These are phyloP conservation scores for Daldinia vernicosa DNA, from an alignment of 495 filamentous ascomycete species.

Conservation along the genomic window DNA sequence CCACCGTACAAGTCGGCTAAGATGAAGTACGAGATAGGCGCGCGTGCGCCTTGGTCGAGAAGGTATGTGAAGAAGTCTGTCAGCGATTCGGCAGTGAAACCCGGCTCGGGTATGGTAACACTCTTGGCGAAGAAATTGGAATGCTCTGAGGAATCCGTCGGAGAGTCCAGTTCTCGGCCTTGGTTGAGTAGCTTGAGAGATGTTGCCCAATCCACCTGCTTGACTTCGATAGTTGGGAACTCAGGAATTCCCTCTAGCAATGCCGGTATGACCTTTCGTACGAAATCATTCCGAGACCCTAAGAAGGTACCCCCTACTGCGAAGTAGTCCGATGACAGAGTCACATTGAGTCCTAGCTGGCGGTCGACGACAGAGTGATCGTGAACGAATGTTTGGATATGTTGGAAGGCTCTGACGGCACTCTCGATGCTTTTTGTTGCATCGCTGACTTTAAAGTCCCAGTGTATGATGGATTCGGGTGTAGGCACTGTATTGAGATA, in stretches of 20 bases:
- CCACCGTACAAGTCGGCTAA: constrained; percentile 61
- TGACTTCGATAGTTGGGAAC: constrained; percentile 10
- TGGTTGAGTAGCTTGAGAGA: constrained; percentile 44
- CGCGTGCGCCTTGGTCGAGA: constrained; percentile 2
- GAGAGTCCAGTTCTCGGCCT: constrained; percentile 41
- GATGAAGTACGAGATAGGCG: constrained; percentile 49
- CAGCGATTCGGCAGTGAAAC: constrained; percentile 38
- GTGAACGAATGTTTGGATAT: constrained; percentile 48
- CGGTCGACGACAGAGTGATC: constrained; percentile 43
- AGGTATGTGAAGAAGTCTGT: constrained; percentile 52
- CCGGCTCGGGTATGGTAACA: constrained; percentile 45
- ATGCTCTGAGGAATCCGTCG: constrained; percentile 44
- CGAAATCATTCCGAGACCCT: constrained; percentile 36
- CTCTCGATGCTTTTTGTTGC: constrained; percentile 34
- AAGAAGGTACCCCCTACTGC: constrained; percentile 51
- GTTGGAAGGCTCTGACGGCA: constrained; percentile 40
- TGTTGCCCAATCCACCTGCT: constrained; percentile 41
- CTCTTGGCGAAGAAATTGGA: constrained; percentile 61
- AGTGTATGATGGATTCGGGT: constrained; percentile 58
- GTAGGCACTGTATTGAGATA: constrained; percentile 60
- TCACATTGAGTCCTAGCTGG: constrained; percentile 47
- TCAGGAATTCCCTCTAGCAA: constrained; percentile 40
- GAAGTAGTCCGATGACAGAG: constrained; percentile 45
- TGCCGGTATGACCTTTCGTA: constrained; percentile 40
- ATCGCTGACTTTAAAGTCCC: constrained; percentile 43